These are phyloP conservation scores for Picochlorum sp. DNA, from an alignment of 139 green algal genomes.

Conservation along the genomic window DNA sequence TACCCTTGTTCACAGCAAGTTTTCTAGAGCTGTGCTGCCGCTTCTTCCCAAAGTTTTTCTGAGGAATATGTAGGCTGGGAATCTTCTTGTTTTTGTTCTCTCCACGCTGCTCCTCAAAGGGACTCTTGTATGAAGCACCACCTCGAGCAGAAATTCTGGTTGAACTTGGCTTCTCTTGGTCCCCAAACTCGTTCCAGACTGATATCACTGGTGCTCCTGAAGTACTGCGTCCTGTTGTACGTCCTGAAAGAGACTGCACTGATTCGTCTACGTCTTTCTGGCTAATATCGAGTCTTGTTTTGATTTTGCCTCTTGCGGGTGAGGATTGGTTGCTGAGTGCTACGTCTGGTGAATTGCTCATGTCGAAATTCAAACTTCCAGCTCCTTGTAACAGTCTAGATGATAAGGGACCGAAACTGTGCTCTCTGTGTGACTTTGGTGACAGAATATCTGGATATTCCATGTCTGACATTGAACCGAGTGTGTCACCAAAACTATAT, in stretches of 20 bases:
- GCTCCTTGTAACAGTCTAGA: neutral
- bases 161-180: neutral
- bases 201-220: too few relatives aligned
- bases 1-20: neutral
- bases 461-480: constrained; percentile 16
- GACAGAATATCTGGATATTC: constrained; percentile 24
- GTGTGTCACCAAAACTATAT: constrained; percentile 19
- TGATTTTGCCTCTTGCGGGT: neutral
- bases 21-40: constrained; percentile 11
- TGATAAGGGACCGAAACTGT: constrained; percentile 1
- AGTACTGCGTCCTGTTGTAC: too few relatives aligned
- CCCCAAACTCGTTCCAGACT: neutral
- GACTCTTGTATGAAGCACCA: neutral
- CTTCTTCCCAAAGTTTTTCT: constrained; percentile 8
- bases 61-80: neutral
- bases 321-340: neutral
- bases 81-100: neutral
- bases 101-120: neutral
- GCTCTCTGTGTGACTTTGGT: neutral
- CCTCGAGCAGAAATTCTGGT: neutral
- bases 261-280: too few relatives aligned
- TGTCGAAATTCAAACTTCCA: neutral
- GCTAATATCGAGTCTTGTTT: too few relatives aligned
- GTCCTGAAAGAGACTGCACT: too few relatives aligned
- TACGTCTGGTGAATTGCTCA: neutral